phyloP scores from a whole-genome alignment of 2,329 filamentous ascomycete genomes.

The Talaromyces sp. region DNA sequence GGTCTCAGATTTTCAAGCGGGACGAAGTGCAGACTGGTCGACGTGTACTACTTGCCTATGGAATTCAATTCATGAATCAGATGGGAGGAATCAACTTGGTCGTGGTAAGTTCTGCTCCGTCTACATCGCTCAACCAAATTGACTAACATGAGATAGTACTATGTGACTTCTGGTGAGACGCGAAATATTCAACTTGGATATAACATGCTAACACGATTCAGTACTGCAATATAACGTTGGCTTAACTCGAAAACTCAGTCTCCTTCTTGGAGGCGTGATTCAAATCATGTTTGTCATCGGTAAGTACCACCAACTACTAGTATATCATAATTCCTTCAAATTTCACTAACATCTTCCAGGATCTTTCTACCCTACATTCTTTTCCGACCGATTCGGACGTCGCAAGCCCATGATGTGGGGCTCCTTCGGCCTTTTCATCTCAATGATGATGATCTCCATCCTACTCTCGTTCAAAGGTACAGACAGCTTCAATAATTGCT shows the following conservation, averaged over 20 bases:
- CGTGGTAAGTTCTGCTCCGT: conserved; percentile 37
- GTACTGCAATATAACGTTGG: conserved; percentile 53
- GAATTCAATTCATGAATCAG: conserved; percentile 56
- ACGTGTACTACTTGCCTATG: conserved; percentile 52
- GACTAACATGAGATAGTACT: conserved; percentile 20
- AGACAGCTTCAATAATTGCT: neutral
- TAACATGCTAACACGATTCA: neutral
- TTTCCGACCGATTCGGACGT: conserved; percentile 47
- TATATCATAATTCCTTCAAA: neutral
- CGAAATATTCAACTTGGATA: neutral
- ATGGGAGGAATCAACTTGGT: conserved; percentile 53
- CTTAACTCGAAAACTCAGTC: conserved; percentile 46
- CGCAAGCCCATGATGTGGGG: conserved; percentile 43
- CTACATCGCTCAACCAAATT: no score
- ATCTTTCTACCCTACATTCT: conserved; percentile 50
- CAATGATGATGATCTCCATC: conserved; percentile 46
- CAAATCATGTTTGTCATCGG: conserved; percentile 35
- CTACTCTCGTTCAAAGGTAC: conserved; percentile 48
- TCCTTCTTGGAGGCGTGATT: conserved; percentile 51
- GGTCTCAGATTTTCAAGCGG: conserved; percentile 47
- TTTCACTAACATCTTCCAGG: conserved; percentile 25
- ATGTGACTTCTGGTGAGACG: conserved; percentile 30
- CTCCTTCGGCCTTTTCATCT: conserved; percentile 38
- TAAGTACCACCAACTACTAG: conserved; percentile 7
- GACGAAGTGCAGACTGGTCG: conserved; percentile 49